Evolutionary conservation across 2,329 filamentous ascomycete genomes (phyloP), one percentile per base, ranked within the genome.

Genomic region (Xylariaceae sp.): DNA sequence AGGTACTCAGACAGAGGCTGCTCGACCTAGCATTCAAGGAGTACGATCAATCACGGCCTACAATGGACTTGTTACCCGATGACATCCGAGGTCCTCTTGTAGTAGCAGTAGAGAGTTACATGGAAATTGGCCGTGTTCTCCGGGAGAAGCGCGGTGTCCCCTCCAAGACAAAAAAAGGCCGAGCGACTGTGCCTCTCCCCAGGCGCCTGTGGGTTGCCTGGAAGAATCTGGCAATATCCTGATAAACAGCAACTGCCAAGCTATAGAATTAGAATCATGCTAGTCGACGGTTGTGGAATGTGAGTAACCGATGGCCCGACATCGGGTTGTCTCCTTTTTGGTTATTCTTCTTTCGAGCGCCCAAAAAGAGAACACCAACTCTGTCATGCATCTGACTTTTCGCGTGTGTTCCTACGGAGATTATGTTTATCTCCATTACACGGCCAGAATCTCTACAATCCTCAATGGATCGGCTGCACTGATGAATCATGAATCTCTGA

Each of bases 81-180:
- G 78, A 84, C 62, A 82, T 80, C 0, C 75, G 81, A 58, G 83
- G 80, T 0, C 82, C 84, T 0, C 81, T 89, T 65, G 74, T 83
- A 12, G 85, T 88, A 5, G 85, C 85, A 0, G 84, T 89, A 0
- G 85, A 89, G 68, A 88, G 84, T 59, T 89, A 89, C 64, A 86
- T 89, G 80, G 85, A 88, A 66, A 89, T 89, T 65, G 86, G 84
- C 13, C 71, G 84, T 40, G 80, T 85, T n/a, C 64, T 88, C 22
- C 69, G 73, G 51, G 72, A 77, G 44, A 60, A 56, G 42, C 62
- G 49, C 8, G 59, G 58, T 5, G 54, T 57, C 8, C 57, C 54
- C 19, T 63, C 60, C 2, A 56, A 57, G n/a, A 60, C 55, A 16
- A 61, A 58, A 40, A 63, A 54, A 36, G 63, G 62, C 7, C 59